A percentile compares a stretch with the other conserved stretches of the same genome.
Evolutionary conservation across 768 basidiomycete species (phyloP).

Genomic region (Calocybe cyanea): DNA sequence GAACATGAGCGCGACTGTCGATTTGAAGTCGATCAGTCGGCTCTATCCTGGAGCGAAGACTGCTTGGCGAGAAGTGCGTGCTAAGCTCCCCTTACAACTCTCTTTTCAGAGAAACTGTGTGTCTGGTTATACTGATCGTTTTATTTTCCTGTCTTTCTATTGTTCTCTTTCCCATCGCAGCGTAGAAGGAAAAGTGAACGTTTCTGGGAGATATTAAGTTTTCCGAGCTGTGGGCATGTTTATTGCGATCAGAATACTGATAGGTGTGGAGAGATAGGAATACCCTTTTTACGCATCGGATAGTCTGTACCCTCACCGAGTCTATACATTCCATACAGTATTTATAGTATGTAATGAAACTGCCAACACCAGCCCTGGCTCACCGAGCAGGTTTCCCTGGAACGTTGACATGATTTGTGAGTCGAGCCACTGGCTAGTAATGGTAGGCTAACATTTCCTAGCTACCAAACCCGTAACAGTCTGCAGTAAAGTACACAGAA

Average conservation of each 20-base stretch:
- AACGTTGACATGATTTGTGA: too few relatives aligned
- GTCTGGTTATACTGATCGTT: neutral
- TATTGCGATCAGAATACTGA: constrained; percentile 11
- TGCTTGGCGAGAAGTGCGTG: constrained; percentile 11
- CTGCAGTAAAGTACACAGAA: too few relatives aligned
- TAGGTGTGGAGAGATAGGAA: constrained; percentile 1
- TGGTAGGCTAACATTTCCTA: too few relatives aligned
- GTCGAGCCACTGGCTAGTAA: too few relatives aligned
- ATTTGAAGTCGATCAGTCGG: constrained; percentile 4
- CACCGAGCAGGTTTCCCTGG: too few relatives aligned
- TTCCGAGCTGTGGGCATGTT: constrained; percentile 19
- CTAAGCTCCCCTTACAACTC: too few relatives aligned
- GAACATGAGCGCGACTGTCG: neutral
- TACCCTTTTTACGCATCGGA: neutral
- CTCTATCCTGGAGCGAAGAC: constrained; percentile 8
- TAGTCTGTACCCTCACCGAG: too few relatives aligned
- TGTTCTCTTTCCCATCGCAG: constrained; percentile 7
- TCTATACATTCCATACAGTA: too few relatives aligned
- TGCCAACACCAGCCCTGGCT: too few relatives aligned
- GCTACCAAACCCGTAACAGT: too few relatives aligned
- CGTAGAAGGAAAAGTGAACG: constrained; percentile 12
- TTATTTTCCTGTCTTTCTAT: neutral
- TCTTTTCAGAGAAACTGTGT: too few relatives aligned
- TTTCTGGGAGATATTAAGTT: constrained; percentile 14
- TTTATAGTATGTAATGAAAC: too few relatives aligned